phyloP scores from a whole-genome alignment of 345 rosid genomes.

The Acer yangbiense region DNA sequence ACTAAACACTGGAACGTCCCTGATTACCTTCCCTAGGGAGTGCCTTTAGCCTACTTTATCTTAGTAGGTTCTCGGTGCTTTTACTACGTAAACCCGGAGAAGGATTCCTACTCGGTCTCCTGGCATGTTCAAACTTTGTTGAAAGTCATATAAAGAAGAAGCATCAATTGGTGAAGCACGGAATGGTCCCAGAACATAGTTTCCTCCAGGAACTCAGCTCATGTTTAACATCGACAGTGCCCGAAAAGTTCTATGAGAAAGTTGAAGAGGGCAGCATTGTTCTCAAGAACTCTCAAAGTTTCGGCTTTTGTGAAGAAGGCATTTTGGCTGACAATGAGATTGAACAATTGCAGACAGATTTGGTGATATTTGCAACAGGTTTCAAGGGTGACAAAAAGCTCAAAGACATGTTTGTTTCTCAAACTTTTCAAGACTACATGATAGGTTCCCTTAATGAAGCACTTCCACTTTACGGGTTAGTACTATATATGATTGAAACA shows the following conservation, averaged over 20 bases:
- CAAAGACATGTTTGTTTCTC: conserved; percentile 30
- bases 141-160: conserved; percentile 35
- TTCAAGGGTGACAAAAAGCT: conserved; percentile 41
- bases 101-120: too few relatives aligned
- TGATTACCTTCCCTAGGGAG: conserved; percentile 45
- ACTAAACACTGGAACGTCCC: conserved; percentile 45
- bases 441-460: conserved; percentile 28
- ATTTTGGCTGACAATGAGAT: conserved; percentile 26
- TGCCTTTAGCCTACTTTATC: conserved; percentile 14
- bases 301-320: conserved; percentile 37
- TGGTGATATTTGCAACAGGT: conserved; percentile 44
- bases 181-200: conserved; percentile 47
- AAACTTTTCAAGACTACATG: conserved; percentile 22
- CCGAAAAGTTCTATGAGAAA: conserved; percentile 32
- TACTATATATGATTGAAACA: neutral
- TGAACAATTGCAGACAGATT: conserved; percentile 27
- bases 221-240: conserved; percentile 29
- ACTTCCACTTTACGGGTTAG: conserved; percentile 48
- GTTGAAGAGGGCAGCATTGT: conserved; percentile 49
- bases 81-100: too few relatives aligned
- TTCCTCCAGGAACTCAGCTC: conserved; percentile 34
- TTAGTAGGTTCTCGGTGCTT: too few relatives aligned
- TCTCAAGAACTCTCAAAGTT: conserved; percentile 38
- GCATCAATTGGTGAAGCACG: conserved; percentile 32
- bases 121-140: conserved; percentile 30